Evolutionary conservation across 1,284 basidiomycete species (phyloP).

Genomic region (Spongiforma sp.): DNA sequence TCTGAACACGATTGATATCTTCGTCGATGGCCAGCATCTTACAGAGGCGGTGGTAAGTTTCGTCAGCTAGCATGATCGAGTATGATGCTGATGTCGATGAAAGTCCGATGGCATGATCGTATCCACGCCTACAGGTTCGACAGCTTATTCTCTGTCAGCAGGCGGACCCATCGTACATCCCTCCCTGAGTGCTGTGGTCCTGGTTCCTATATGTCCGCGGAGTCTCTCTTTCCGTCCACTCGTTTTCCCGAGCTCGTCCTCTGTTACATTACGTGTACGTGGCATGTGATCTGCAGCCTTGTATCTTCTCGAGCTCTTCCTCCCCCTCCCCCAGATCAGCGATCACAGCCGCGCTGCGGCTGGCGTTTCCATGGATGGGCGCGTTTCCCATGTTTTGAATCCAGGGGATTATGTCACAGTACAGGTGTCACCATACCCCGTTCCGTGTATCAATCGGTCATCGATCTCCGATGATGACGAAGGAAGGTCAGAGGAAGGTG

Average conservation of each 20-base stretch:
- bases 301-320: not conserved
- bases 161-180: constrained; percentile 98
- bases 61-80: constrained; percentile 10
- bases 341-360: constrained; percentile 85
- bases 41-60: constrained; percentile 91
- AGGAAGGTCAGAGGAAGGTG: constrained; percentile 49
- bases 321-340: constrained; percentile 65
- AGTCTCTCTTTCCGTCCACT: constrained; percentile 93
- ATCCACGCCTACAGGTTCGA: constrained; percentile 96
- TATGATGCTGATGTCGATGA: constrained; percentile 17
- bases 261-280: constrained; percentile 81
- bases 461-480: constrained; percentile 63
- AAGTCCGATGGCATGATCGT: constrained; percentile 96
- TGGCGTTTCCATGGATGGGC: constrained; percentile 93
- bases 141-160: constrained; percentile 95
- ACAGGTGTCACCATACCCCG: constrained; percentile 85
- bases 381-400: constrained; percentile 78
- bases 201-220: constrained; percentile 95
- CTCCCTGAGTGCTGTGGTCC: constrained; percentile 85
- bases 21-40: constrained; percentile 94
- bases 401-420: constrained; percentile 89
- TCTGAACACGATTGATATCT: constrained; percentile 93
- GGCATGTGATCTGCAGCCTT: not conserved
- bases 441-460: constrained; percentile 91
- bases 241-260: constrained; percentile 86